phyloP scores from a whole-genome alignment of 495 filamentous ascomycete genomes.

The Letharia lupina region DNA sequence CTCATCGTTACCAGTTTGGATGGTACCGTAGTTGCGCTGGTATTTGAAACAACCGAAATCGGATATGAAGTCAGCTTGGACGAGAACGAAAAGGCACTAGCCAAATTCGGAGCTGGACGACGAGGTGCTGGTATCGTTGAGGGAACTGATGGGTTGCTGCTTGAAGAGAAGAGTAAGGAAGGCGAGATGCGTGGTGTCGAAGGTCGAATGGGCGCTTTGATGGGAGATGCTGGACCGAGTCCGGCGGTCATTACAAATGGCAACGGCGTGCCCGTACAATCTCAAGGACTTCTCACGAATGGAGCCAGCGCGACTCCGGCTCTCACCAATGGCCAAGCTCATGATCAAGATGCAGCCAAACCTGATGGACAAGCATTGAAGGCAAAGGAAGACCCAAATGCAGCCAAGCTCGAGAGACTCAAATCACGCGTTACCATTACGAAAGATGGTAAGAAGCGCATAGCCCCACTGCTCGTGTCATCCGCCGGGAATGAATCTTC shows the following conservation, averaged over 20 bases:
- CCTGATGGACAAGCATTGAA: constrained; percentile 29
- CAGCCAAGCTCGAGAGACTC: constrained; percentile 63
- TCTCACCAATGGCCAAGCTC: constrained; percentile 24
- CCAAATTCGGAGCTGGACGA: constrained; percentile 82
- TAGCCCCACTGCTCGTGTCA: constrained; percentile 85
- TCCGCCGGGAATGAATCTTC: constrained; percentile 74
- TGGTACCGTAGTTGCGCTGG: constrained; percentile 68
- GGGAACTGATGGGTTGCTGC: constrained; percentile 71
- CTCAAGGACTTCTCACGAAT: constrained; percentile 20
- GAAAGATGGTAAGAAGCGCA: constrained; percentile 94
- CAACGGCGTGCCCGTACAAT: constrained; percentile 29
- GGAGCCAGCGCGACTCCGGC: constrained; percentile 9
- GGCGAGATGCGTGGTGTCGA: constrained; percentile 82
- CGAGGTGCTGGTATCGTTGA: constrained; percentile 83
- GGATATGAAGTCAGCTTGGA: constrained; percentile 65
- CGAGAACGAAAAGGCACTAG: constrained; percentile 85
- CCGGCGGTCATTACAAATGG: constrained; percentile 34
- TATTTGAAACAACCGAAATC: constrained; percentile 64
- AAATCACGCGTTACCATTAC: constrained; percentile 90
- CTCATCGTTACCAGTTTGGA: constrained; percentile 81
- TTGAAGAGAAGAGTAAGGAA: constrained; percentile 88
- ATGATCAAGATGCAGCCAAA: constrained; percentile 9
- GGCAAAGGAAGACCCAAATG: constrained; percentile 53
- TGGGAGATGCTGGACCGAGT: constrained; percentile 61
- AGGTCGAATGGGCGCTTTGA: constrained; percentile 92